A percentile compares a stretch with the other conserved stretches of the same genome.
phyloP scores from a whole-genome alignment of 305 asterid genomes.

The Solanum hybrid region DNA sequence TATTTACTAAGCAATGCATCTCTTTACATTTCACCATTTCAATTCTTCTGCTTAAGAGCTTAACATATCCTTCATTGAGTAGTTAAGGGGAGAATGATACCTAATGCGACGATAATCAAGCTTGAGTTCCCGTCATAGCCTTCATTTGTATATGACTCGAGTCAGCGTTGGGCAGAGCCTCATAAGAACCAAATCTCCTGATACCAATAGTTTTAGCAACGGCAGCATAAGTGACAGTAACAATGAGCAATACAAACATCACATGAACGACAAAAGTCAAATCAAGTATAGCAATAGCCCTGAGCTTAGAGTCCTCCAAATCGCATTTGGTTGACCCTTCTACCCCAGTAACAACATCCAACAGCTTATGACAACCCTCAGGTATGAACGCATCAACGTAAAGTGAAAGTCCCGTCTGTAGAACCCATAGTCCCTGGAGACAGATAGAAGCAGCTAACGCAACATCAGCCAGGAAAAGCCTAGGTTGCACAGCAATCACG shows the following conservation, averaged over 20 bases:
- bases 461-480: slow-evolving; percentile 51
- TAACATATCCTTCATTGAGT: background rate
- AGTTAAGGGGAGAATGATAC: background rate
- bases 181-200: slow-evolving; percentile 72
- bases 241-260: slow-evolving; percentile 46
- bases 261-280: slow-evolving; percentile 65
- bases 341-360: slow-evolving; percentile 80
- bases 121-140: slow-evolving; percentile 86
- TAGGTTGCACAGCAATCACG: slow-evolving; percentile 47
- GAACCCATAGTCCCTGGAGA: slow-evolving; percentile 85
- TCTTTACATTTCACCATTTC: background rate
- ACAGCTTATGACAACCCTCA: slow-evolving; percentile 89
- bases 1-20: background rate
- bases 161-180: slow-evolving; percentile 56
- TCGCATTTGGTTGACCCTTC: slow-evolving; percentile 98
- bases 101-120: slow-evolving; percentile 21
- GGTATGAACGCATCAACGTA: slow-evolving; percentile 89
- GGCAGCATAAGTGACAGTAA: slow-evolving; percentile 38
- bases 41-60: background rate
- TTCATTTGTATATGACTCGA: slow-evolving; percentile 82
- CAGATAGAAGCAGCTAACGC: slow-evolving; percentile 57
- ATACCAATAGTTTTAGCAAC: slow-evolving; percentile 54
- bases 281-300: slow-evolving; percentile 83
- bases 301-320: slow-evolving; percentile 81
- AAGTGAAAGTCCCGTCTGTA: slow-evolving; percentile 85